These are phyloP conservation scores for Diospyros lotus DNA, from an alignment of 148 eudicot species.

Conservation along the genomic window DNA sequence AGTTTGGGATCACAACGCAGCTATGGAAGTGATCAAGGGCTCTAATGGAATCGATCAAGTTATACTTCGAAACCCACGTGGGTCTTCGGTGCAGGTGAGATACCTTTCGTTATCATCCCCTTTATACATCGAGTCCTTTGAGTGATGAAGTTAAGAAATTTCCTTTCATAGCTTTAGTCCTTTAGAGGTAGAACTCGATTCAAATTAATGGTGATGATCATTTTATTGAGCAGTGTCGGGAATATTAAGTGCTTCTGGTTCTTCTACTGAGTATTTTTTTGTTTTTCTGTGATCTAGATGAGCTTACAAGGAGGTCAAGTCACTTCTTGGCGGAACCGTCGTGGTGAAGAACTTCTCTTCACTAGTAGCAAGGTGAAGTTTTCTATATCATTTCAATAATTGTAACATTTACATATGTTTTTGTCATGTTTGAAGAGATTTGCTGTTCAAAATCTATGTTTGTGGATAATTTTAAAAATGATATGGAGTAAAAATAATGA, in stretches of 20 bases:
- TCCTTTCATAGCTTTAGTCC: background rate
- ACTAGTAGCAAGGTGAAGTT: constrained; percentile 69
- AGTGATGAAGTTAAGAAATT: constrained; percentile 2
- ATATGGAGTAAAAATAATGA: background rate
- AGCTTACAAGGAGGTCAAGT: constrained; percentile 88
- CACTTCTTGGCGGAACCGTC: constrained; percentile 78
- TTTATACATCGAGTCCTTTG: background rate
- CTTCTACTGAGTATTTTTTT: background rate
- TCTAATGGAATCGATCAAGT: constrained; percentile 74
- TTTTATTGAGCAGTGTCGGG: background rate
- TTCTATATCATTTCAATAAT: background rate
- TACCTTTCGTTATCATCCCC: background rate
- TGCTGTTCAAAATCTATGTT: background rate
- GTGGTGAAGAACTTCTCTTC: constrained; percentile 90
- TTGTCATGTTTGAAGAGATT: background rate
- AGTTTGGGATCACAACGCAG: constrained; percentile 60
- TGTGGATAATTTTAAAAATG: constrained; percentile 2
- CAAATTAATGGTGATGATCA: constrained; percentile 1
- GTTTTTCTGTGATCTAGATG: constrained; percentile 38
- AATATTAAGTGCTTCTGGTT: background rate
- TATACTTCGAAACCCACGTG: constrained; percentile 67
- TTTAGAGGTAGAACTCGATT: background rate
- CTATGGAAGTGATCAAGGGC: constrained; percentile 55
- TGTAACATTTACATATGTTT: background rate
- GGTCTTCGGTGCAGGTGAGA: constrained; percentile 67